Evolutionary conservation across 345 rosid species (phyloP), one percentile per base, ranked within the genome.

Genomic region (Salix arbutifolia): DNA sequence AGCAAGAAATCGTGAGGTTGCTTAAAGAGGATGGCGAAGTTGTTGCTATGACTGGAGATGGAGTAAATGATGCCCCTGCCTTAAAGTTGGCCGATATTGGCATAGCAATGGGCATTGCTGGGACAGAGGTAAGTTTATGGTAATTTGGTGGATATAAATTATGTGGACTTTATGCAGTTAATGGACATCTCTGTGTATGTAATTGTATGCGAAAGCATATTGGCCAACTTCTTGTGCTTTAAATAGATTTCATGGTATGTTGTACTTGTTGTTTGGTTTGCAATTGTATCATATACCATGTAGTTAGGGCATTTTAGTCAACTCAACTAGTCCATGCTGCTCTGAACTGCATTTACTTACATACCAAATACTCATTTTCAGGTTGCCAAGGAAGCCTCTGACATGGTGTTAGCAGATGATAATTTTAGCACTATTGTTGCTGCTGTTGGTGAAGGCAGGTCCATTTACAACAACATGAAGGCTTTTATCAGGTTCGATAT

Each of bases 11-110:
- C 79, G 99, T 96, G 46, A 91, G 97, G 85, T 75, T 93, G 86
- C 99, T 96, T 67, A 92, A 96, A 86, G 98, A 88, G 82, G 97
- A 92, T 70, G 97, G 96, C n/a, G 99, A 96, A 84, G 99, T 96
- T 25, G 99, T 96, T 75, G 98, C 99, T 38, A 96, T 96, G 99
- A 96, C 99, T 26, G 98, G 98, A 73, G 99, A 96, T 83, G 99
- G 98, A 81, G 98, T 93, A 72, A 96, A 96, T 75, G 99, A 96
- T 85, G 98, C 98, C 26, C 98, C 99, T 75, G 99, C 99, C 65
- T 83, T 96, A 70, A 96, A 96, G 85, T 83, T 96, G 85, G 99
- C 99, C 74, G 98, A 96, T 76, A 96, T 96, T 71, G 99, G 99
- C n/a, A 70, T 96, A 53, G 98, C 98, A 69, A 96, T 96, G 99